Percentiles rank a stretch among this genome's conserved stretches.
phyloP scores from a whole-genome alignment of 345 rosid species.

The Stellera chamaejasme region DNA sequence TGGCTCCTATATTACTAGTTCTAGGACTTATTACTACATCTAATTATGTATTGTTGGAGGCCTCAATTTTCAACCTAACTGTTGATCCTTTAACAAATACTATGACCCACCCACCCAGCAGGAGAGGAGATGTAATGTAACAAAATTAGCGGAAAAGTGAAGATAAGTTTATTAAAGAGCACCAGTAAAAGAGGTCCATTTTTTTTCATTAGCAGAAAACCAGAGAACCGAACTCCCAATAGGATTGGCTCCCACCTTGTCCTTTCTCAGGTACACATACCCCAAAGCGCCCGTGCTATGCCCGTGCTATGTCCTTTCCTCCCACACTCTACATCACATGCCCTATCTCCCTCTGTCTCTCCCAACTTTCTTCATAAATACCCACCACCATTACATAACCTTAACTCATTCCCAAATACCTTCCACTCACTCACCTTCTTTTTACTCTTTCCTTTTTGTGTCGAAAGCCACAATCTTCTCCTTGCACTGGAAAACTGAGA shows the following conservation, averaged over 20 bases:
- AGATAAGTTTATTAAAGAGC: not conserved
- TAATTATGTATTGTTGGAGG: not conserved
- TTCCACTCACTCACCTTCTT: constrained; percentile 2
- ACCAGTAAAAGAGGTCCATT: constrained; percentile 38
- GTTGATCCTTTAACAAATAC: not conserved
- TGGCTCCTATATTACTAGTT: not conserved
- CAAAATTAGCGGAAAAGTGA: not conserved
- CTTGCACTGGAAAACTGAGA: constrained; percentile 10
- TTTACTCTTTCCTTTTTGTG: not conserved
- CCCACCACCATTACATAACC: constrained; percentile 10
- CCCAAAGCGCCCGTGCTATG: constrained; percentile 34
- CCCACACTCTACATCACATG: constrained; percentile 25
- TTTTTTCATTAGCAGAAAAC: constrained; percentile 42
- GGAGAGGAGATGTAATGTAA: not conserved
- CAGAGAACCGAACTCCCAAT: constrained; percentile 33
- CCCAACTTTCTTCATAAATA: constrained; percentile 33
- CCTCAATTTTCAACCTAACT: not conserved
- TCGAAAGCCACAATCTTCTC: not conserved
- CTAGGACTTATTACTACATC: not conserved
- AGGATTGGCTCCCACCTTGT: constrained; percentile 55
- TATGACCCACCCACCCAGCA: not conserved
- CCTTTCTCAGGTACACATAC: constrained; percentile 35
- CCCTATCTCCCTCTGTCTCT: constrained; percentile 18
- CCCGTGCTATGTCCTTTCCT: constrained; percentile 22
- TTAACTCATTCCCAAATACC: constrained; percentile 9